Evolutionary conservation across 139 green algal genomes (phyloP), one percentile per base, ranked within the genome.

Genomic region (Volvox africanus): DNA sequence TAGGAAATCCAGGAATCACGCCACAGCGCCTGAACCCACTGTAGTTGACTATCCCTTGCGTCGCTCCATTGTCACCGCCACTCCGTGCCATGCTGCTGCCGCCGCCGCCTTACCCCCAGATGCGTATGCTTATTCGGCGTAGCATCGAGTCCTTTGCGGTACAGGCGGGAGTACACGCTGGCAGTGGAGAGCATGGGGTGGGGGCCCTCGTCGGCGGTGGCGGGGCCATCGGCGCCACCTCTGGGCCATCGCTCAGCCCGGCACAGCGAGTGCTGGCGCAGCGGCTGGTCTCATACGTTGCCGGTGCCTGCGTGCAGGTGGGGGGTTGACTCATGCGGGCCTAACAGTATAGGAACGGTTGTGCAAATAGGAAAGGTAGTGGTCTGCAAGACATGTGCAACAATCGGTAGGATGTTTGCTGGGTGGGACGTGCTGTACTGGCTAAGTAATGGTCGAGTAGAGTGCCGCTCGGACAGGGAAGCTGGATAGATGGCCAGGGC

Each of bases 261-360:
- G 85, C 44, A 26, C 24, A 81, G 69, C 85, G 85, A 18, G 44
- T 89, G 65, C 71, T 92, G 24, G 37, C 82, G 6, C 68, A 89
- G 89, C 82, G 77, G 30, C 73, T 92, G 82, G 73, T 92, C 19
- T 33, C 33, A 18, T 62, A 81, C 50, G 82, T 89, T 61, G 50
- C 44, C 22, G 82, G 26, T 0, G 32, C 35, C 12, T 92, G 89
- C 75, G 11, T 92, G 30, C 73, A 92, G 82, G 90, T 91, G 44
- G 44, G 44, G 9, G 44, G 44, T 55, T 55, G 44, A 9, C 44
- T 55, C 44, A 55, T 5, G 44, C 44, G 44, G 9, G 44, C 44
- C 44, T 55, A 55, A 55, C 44, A 5, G 44, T 55, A 55, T 55
- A 55, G 44, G 44, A 9, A 14, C 5, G 44, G 44, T 9, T 9